Percentiles rank a stretch among this genome's conserved stretches.
Evolutionary conservation across 2,329 filamentous ascomycete genomes (phyloP).

Genomic region (Phyllosticta citriasiana): DNA sequence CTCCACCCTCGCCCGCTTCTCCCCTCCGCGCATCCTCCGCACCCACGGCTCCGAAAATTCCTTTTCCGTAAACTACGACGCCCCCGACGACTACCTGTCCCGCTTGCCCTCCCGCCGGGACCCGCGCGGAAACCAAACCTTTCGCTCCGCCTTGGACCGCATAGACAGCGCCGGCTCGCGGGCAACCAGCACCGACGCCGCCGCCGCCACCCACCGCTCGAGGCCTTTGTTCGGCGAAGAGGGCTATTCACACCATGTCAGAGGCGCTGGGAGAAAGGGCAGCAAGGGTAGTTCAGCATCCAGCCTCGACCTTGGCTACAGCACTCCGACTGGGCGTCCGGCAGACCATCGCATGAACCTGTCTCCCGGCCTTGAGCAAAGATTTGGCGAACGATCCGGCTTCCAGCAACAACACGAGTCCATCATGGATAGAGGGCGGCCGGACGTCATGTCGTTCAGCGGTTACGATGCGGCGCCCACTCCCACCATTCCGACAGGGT

Average conservation of each 20-base stretch:
- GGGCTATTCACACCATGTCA: slow-evolving; percentile 21
- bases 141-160: slow-evolving; percentile 26
- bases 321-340: slow-evolving; percentile 41
- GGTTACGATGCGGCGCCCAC: slow-evolving; percentile 76
- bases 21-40: slow-evolving; percentile 28
- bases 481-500: slow-evolving; percentile 72
- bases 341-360: slow-evolving; percentile 32
- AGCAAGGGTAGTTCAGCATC: slow-evolving; percentile 63
- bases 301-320: slow-evolving; percentile 56
- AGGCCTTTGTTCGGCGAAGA: slow-evolving; percentile 20
- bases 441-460: slow-evolving; percentile 37
- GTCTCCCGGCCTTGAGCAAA: slow-evolving; percentile 67
- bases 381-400: slow-evolving; percentile 17
- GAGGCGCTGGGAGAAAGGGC: slow-evolving; percentile 46
- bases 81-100: slow-evolving; percentile 24
- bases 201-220: neutral
- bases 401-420: slow-evolving; percentile 26
- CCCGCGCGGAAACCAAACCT: slow-evolving; percentile 68
- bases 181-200: neutral
- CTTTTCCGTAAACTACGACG: slow-evolving; percentile 41
- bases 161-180: slow-evolving; percentile 18
- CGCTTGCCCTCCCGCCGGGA: slow-evolving; percentile 40
- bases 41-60: slow-evolving; percentile 52
- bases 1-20: slow-evolving; percentile 23
- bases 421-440: slow-evolving; percentile 33